phyloP scores from a whole-genome alignment of 148 eudicot species.

The Chenopodium album region DNA sequence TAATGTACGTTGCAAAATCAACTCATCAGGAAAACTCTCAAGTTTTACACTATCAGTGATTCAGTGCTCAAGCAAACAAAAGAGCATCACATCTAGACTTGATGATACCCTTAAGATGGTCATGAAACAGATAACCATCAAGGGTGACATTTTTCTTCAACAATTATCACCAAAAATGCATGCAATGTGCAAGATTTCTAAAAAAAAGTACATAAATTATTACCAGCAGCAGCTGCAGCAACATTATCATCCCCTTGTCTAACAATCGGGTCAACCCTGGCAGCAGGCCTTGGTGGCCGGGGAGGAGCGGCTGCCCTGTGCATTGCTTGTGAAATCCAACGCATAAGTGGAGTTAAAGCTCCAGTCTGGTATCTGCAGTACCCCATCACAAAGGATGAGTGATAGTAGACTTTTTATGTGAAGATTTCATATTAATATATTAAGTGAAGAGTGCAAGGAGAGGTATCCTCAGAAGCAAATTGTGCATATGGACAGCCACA shows the following conservation, averaged over 20 bases:
- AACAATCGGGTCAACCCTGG: slow-evolving; percentile 44
- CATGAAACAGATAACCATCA: neutral
- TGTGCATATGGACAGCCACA: neutral
- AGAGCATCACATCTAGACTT: neutral
- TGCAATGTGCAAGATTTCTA: neutral
- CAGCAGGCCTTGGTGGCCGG: slow-evolving; percentile 74
- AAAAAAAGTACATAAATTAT: slow-evolving; percentile 1
- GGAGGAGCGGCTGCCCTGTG: slow-evolving; percentile 98
- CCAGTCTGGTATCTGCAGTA: slow-evolving; percentile 90
- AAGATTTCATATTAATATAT: neutral
- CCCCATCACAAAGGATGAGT: slow-evolving; percentile 18
- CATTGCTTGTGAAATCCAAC: slow-evolving; percentile 96
- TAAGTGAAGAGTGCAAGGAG: neutral
- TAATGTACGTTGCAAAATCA: no score
- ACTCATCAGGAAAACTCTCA: no score
- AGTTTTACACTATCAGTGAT: no score
- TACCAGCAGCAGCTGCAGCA: slow-evolving; percentile 45
- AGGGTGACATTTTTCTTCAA: neutral
- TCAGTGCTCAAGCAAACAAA: neutral
- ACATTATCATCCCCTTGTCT: slow-evolving; percentile 41
- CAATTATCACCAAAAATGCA: neutral
- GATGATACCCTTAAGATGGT: neutral
- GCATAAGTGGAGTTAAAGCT: slow-evolving; percentile 80
- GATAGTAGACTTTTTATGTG: neutral
- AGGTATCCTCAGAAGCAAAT: neutral